Base-by-base conservation (phyloP, 305 asterid species). In the Rubia peregrina region DNA sequence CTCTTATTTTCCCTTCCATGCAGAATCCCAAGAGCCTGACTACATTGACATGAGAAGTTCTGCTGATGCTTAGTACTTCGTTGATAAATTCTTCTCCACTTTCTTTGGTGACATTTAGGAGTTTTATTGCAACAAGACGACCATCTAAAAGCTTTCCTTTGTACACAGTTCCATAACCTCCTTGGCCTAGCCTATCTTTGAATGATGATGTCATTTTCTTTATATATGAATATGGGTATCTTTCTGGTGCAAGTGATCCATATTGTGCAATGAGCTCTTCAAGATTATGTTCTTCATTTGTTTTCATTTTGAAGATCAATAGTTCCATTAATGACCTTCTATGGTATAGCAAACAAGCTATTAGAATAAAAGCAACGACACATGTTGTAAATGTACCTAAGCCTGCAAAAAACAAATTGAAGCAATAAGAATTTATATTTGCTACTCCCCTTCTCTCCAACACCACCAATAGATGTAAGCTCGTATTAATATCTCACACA, bases 81-180 rank as follows among this genome's bases (percentile, higher is more conserved):
- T 63, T 63, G 24, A 63, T 38, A 11, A 63, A 63, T 36, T 63
- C 67, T 5, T 63, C 48, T 0, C 48, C 68, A 63, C 36, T 26
- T 40, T 12, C 68, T 38, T 63, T 36, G 7, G 26, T 5, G 8
- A 61, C 33, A 17, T 76, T 71, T 22, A 73, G 49, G 43, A 78
- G 40, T 68, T 78, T 78, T 1, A 74, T 75, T 9, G 76, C 81
- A 59, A 78, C 67, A 48, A 48, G 73, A 24, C 17, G 55, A 4
- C 73, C 75, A 30, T 78, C 57, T 7, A 38, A 19, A 22, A 70
- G 55, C 12, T n/a, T 44, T 2, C 81, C 81, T 74, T 57, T 77
- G 26, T 77, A 77, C 24, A 73, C 78, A 26, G 59, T 53, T 33
- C 75, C 75, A 64, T 43, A 77, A 11, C 77, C 74, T 41, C 72